Evolutionary conservation across 208 protist genomes (phyloP).

Genomic region (Acanthamoeba castellanii): DNA sequence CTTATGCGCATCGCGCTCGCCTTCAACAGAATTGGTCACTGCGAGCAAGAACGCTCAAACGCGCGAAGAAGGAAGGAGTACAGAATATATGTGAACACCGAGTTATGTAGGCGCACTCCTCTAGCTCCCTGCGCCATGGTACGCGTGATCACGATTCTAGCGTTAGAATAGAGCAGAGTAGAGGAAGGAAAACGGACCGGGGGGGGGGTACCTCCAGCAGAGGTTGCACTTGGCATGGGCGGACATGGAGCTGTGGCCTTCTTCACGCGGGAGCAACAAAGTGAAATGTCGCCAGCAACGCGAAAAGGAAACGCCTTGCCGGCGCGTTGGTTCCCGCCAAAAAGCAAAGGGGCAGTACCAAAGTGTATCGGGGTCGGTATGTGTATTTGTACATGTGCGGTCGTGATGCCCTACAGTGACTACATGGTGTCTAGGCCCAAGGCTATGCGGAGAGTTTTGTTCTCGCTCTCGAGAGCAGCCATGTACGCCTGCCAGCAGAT

Average conservation of each 20-base stretch:
- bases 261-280: background rate
- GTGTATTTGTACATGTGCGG: background rate
- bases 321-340: background rate
- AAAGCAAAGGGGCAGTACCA: background rate
- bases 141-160: background rate
- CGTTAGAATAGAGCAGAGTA: background rate
- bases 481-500: background rate
- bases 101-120: conserved; percentile 71
- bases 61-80: background rate
- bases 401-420: background rate
- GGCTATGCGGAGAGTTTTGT: conserved; percentile 6
- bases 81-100: conserved; percentile 71
- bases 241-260: conserved; percentile 45
- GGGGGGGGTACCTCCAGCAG: conserved; percentile 21
- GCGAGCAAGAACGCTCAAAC: background rate
- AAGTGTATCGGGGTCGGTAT: background rate
- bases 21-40: background rate
- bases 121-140: background rate
- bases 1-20: conserved; percentile 62
- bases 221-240: conserved; percentile 63
- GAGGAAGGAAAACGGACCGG: background rate
- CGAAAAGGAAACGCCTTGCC: conserved; percentile 31
- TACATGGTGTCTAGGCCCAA: conserved; percentile 13
- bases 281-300: background rate
- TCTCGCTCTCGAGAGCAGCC: conserved; percentile 14